A percentile compares a stretch with the other conserved stretches of the same genome.
Conservation (phyloP, 805 yeast species). For the Candida boleticola region DNA sequence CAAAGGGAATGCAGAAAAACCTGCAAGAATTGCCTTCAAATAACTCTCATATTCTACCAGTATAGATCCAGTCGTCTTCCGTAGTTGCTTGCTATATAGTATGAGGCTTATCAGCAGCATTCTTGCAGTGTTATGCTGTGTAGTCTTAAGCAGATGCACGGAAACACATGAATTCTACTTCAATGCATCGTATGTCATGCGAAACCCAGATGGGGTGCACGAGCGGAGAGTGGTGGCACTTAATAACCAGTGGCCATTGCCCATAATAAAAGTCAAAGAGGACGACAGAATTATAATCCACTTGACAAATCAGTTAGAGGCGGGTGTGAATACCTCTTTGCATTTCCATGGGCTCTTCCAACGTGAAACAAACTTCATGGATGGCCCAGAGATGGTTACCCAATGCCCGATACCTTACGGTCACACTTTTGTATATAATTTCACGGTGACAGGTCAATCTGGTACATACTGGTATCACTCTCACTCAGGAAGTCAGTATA, state of each 20-base stretch:
- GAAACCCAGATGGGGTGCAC: slow-evolving; percentile 55
- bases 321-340: slow-evolving; percentile 33
- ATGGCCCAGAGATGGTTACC: slow-evolving; percentile 45
- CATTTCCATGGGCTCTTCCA: slow-evolving; percentile 49
- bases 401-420: slow-evolving; percentile 47
- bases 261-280: slow-evolving; percentile 34
- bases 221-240: slow-evolving; percentile 56
- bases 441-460: slow-evolving; percentile 32
- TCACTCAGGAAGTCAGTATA: slow-evolving; percentile 73
- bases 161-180: slow-evolving; percentile 34
- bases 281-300: slow-evolving; percentile 41
- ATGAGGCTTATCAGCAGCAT: too few relatives aligned
- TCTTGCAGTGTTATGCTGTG: background rate
- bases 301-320: slow-evolving; percentile 31
- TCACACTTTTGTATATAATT: slow-evolving; percentile 35
- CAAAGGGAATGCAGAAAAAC: too few relatives aligned
- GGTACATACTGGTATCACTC: slow-evolving; percentile 72
- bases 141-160: slow-evolving; percentile 9
- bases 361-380: slow-evolving; percentile 38
- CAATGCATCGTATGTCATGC: slow-evolving; percentile 32
- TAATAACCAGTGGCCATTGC: slow-evolving; percentile 49
- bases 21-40: too few relatives aligned
- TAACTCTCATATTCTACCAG: too few relatives aligned
- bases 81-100: too few relatives aligned
- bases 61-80: too few relatives aligned